Percentiles rank a stretch among this genome's conserved stretches.
Evolutionary conservation across 2,329 filamentous ascomycete species (phyloP).

Genomic region (Plectosphaerella sp.): DNA sequence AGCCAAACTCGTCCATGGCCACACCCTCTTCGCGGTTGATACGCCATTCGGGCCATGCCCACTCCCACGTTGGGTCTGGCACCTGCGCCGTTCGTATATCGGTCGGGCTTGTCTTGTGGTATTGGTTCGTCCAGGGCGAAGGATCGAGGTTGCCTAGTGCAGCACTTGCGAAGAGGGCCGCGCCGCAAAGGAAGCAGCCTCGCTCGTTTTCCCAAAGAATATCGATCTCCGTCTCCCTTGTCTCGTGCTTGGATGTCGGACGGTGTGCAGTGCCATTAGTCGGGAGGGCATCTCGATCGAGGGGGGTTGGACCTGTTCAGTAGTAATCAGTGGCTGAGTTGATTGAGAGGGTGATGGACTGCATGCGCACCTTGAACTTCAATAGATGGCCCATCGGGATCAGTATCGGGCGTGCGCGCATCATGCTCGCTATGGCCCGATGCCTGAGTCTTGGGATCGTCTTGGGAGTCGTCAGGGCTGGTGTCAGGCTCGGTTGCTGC

Average conservation of each 20-base stretch:
- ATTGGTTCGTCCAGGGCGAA: slow-evolving; percentile 75
- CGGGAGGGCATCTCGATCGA: neutral
- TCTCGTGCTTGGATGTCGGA: slow-evolving; percentile 1
- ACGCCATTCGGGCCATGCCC: slow-evolving; percentile 67
- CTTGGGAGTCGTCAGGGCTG: neutral
- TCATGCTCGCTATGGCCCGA: neutral
- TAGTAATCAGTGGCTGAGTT: neutral
- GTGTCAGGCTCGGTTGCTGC: neutral
- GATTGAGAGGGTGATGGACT: neutral
- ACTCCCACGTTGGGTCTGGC: slow-evolving; percentile 92
- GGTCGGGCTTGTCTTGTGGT: slow-evolving; percentile 56
- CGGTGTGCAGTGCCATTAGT: neutral
- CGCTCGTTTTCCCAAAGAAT: slow-evolving; percentile 95
- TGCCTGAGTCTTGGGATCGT: neutral
- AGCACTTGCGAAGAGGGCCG: slow-evolving; percentile 81
- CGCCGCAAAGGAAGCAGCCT: slow-evolving; percentile 82
- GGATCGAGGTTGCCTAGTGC: slow-evolving; percentile 86
- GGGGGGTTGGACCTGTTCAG: neutral
- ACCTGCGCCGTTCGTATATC: slow-evolving; percentile 82
- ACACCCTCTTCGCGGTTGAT: slow-evolving; percentile 70
- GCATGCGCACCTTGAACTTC: slow-evolving; percentile 9
- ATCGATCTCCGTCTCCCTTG: slow-evolving; percentile 64
- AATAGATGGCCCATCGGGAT: slow-evolving; percentile 9
- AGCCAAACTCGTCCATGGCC: slow-evolving; percentile 73
- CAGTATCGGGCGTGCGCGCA: neutral